phyloP scores from a whole-genome alignment of 805 yeast species.

The Pichia gijzeniarum region DNA sequence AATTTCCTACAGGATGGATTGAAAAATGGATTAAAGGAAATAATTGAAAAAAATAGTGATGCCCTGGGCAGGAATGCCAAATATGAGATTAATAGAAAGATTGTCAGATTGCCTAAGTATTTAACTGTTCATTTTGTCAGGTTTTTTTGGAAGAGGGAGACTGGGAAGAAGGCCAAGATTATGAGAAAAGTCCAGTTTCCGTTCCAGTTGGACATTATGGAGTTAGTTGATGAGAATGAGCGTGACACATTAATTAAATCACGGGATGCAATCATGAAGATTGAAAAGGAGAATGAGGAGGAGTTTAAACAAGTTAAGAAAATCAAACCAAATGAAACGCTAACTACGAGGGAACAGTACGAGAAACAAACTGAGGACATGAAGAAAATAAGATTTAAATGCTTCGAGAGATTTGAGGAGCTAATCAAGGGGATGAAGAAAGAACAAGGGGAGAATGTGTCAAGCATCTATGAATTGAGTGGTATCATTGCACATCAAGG shows the following conservation, averaged over 20 bases:
- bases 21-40: conserved; percentile 64
- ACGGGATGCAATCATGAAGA: conserved; percentile 70
- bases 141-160: conserved; percentile 93
- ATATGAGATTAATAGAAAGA: conserved; percentile 53
- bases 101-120: conserved; percentile 78
- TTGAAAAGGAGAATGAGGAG: conserved; percentile 70
- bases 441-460: conserved; percentile 70
- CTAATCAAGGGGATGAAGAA: conserved; percentile 35
- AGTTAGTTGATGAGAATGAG: conserved; percentile 74
- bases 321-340: conserved; percentile 34
- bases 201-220: conserved; percentile 82
- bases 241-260: conserved; percentile 57
- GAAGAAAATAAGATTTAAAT: conserved; percentile 43
- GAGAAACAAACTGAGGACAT: conserved; percentile 48
- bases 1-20: conserved; percentile 87
- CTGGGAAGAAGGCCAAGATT: conserved; percentile 85
- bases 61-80: conserved; percentile 62
- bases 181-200: conserved; percentile 94
- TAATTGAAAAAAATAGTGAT: conserved; percentile 71
- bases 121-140: conserved; percentile 89
- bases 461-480: conserved; percentile 75
- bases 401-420: conserved; percentile 38
- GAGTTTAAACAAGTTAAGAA: conserved; percentile 69
- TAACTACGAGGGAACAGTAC: conserved; percentile 49
- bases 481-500: conserved; percentile 93